Conservation (phyloP, 768 basidiomycete genomes). For the Solioccasus polychromus region DNA sequence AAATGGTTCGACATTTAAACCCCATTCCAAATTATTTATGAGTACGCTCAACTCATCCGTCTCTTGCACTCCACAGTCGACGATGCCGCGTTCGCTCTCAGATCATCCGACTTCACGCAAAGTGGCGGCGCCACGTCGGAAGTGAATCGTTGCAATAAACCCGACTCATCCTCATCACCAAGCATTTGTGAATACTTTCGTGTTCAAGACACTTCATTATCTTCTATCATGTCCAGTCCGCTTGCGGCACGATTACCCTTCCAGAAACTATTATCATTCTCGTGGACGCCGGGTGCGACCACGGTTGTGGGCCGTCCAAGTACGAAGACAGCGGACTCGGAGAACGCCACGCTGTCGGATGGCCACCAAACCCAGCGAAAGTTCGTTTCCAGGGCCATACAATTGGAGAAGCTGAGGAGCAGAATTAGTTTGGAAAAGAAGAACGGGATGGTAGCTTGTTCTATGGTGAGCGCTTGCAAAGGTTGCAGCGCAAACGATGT, state of each 20-base stretch:
- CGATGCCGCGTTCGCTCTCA: slow-evolving; percentile 29
- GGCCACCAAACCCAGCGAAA: slow-evolving; percentile 24
- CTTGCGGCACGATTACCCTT: slow-evolving; percentile 57
- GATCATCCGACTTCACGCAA: slow-evolving; percentile 37
- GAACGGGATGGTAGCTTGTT: slow-evolving; percentile 17
- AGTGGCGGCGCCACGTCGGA: slow-evolving; percentile 24
- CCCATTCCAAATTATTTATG: slow-evolving; percentile 44
- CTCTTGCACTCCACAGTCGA: slow-evolving; percentile 36
- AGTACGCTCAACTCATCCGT: slow-evolving; percentile 61
- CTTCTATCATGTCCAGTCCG: slow-evolving; percentile 51
- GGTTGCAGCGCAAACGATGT: slow-evolving; percentile 24
- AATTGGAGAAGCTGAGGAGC: slow-evolving; percentile 59
- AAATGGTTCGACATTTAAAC: slow-evolving; percentile 65
- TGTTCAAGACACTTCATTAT: slow-evolving; percentile 34
- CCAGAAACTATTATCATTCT: slow-evolving; percentile 54
- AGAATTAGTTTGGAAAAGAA: slow-evolving; percentile 46
- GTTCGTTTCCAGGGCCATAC: slow-evolving; percentile 63
- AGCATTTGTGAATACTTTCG: slow-evolving; percentile 25
- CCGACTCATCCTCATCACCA: slow-evolving; percentile 10
- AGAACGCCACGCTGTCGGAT: slow-evolving; percentile 8
- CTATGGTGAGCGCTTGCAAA: slow-evolving; percentile 27
- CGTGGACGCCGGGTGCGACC: slow-evolving; percentile 46
- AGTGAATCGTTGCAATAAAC: slow-evolving; percentile 28
- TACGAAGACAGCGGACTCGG: slow-evolving; percentile 9
- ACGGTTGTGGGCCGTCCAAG: slow-evolving; percentile 15